Percentiles rank a stretch among this genome's conserved stretches.
These are phyloP conservation scores for Saturnispora dispora DNA, from an alignment of 805 yeast species.

Conservation along the genomic window DNA sequence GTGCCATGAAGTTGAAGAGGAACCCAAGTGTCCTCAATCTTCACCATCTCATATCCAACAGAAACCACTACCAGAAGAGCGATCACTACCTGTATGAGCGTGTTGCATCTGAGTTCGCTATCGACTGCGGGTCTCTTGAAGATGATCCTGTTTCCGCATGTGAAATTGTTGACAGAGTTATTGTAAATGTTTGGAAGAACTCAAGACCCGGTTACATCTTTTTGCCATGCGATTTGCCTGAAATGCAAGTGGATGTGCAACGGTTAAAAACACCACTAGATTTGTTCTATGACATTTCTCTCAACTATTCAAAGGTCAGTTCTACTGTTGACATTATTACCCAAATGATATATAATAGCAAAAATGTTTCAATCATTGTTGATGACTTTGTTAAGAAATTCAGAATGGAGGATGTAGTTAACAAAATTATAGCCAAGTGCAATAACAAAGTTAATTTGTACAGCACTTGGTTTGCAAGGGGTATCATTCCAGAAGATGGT, in stretches of 20 bases:
- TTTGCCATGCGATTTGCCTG: constrained; percentile 62
- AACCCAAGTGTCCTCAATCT: constrained; percentile 18
- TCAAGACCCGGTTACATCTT: constrained; percentile 80
- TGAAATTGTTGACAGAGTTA: constrained; percentile 61
- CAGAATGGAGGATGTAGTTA: constrained; percentile 27
- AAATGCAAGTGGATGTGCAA: constrained; percentile 37
- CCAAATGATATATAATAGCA: constrained; percentile 28
- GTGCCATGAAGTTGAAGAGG: constrained; percentile 16
- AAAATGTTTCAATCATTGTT: constrained; percentile 32
- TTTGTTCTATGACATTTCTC: constrained; percentile 17
- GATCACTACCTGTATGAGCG: constrained; percentile 61
- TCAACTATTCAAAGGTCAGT: constrained; percentile 14
- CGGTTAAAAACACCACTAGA: constrained; percentile 28
- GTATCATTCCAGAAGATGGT: constrained; percentile 30
- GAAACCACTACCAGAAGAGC: constrained; percentile 42
- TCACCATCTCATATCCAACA: constrained; percentile 55
- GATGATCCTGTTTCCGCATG: constrained; percentile 39
- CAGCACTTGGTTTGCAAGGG: constrained; percentile 33
- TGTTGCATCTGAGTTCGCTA: constrained; percentile 47
- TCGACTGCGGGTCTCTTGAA: constrained; percentile 42
- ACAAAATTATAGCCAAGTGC: constrained; percentile 23
- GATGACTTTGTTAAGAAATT: constrained; percentile 36
- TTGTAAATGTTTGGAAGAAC: constrained; percentile 42
- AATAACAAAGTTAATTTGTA: constrained; percentile 32
- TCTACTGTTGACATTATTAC: constrained; percentile 28